phyloP scores from a whole-genome alignment of 495 filamentous ascomycete species.

The Lepidopterella palustris region DNA sequence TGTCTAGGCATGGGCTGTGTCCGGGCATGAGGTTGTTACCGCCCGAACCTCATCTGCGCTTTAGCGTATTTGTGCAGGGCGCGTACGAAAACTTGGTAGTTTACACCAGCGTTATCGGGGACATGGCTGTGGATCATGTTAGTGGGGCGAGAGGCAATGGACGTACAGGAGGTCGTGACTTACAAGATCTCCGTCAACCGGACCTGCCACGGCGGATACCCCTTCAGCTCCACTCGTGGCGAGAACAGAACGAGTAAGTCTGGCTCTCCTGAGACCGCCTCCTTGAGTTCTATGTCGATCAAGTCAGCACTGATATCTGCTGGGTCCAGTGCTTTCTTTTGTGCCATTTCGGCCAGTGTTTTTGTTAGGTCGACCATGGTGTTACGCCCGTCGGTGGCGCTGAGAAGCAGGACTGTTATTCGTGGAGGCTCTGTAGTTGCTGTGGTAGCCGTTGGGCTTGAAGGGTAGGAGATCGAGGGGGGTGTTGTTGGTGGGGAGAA shows the following conservation, averaged over 20 bases:
- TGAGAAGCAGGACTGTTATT: slow-evolving; percentile 78
- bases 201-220: slow-evolving; percentile 95
- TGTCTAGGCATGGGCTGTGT: not conserved
- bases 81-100: slow-evolving; percentile 86
- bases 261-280: slow-evolving; percentile 70
- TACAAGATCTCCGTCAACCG: slow-evolving; percentile 86
- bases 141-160: not conserved
- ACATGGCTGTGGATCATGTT: slow-evolving; percentile 42
- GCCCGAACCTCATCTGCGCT: slow-evolving; percentile 83
- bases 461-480: slow-evolving; percentile 10
- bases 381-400: slow-evolving; percentile 80
- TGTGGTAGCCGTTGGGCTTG: slow-evolving; percentile 18
- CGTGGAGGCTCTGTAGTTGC: slow-evolving; percentile 34
- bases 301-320: slow-evolving; percentile 77
- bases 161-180: not conserved
- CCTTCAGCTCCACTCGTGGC: slow-evolving; percentile 70
- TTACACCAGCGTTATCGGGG: slow-evolving; percentile 67
- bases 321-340: slow-evolving; percentile 71
- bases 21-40: slow-evolving; percentile 39
- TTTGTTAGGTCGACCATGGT: slow-evolving; percentile 93
- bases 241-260: slow-evolving; percentile 85
- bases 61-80: slow-evolving; percentile 77
- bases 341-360: slow-evolving; percentile 89
- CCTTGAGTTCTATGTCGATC: slow-evolving; percentile 80
- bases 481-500: slow-evolving; percentile 39